A percentile compares a stretch with the other conserved stretches of the same genome.
Conservation (phyloP, 768 basidiomycete species). For the Gymnopilus dilepis region DNA sequence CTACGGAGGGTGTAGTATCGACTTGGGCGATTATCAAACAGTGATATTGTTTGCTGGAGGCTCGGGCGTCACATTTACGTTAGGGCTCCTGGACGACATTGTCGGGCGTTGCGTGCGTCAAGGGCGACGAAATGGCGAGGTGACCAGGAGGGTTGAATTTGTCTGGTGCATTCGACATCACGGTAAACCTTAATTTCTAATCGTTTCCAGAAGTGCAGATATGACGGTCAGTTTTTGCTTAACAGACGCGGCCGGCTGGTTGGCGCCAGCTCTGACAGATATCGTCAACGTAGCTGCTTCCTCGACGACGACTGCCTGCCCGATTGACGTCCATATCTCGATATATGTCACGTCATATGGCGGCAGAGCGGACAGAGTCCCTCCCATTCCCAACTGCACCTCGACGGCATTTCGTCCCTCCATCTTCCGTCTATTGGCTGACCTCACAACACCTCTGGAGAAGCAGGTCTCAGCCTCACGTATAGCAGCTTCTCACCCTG, state of each 20-base stretch:
- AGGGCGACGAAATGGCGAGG: slow-evolving; percentile 50
- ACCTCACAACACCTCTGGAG: slow-evolving; percentile 39
- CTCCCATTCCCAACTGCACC: slow-evolving; percentile 66
- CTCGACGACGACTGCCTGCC: slow-evolving; percentile 39
- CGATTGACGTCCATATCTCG: slow-evolving; percentile 69
- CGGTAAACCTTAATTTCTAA: slow-evolving; percentile 48
- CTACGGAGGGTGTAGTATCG: slow-evolving; percentile 80
- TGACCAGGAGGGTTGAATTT: slow-evolving; percentile 72
- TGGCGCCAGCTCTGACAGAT: slow-evolving; percentile 42
- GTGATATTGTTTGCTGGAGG: slow-evolving; percentile 84
- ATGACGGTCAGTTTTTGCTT: neutral
- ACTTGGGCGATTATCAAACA: slow-evolving; percentile 71
- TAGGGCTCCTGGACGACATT: slow-evolving; percentile 84
- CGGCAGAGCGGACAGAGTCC: slow-evolving; percentile 71
- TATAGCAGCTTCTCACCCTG: slow-evolving; percentile 10
- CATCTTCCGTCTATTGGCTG: slow-evolving; percentile 48
- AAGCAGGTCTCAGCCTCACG: neutral
- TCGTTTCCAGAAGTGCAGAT: too few relatives aligned
- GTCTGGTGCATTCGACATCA: slow-evolving; percentile 82
- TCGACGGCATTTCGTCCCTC: slow-evolving; percentile 56
- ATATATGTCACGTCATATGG: slow-evolving; percentile 81
- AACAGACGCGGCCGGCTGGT: slow-evolving; percentile 48
- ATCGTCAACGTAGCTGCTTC: slow-evolving; percentile 41
- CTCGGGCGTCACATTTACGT: slow-evolving; percentile 81
- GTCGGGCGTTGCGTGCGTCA: slow-evolving; percentile 65